A percentile compares a stretch with the other conserved stretches of the same genome.
phyloP scores from a whole-genome alignment of 2,329 filamentous ascomycete genomes.

The Aureobasidium namibiae region DNA sequence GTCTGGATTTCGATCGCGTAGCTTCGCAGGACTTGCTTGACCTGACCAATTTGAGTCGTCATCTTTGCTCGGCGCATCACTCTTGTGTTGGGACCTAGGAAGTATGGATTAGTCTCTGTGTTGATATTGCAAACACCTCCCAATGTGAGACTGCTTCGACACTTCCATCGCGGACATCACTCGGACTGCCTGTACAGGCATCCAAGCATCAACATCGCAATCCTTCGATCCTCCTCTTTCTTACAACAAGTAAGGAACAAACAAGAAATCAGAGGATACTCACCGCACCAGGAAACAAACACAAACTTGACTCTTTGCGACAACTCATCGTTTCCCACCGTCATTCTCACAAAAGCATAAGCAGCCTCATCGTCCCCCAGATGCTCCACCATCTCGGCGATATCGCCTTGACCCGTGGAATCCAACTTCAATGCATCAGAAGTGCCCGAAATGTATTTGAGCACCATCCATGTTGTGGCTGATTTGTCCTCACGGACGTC shows the following conservation, averaged over 20 bases:
- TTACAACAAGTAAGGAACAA: background rate
- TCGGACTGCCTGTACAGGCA: background rate
- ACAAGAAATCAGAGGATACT: background rate
- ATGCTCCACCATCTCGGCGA: background rate
- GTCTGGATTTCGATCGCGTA: conserved; percentile 11
- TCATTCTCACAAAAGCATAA: conserved; percentile 7
- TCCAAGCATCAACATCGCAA: background rate
- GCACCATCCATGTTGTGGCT: conserved; percentile 10
- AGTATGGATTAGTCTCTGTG: background rate
- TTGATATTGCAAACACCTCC: background rate
- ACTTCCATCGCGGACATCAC: background rate
- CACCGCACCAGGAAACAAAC: conserved; percentile 10
- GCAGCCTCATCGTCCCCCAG: conserved; percentile 9
- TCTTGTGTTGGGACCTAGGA: conserved; percentile 2
- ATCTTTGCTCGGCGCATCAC: conserved; percentile 12
- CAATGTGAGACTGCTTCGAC: background rate
- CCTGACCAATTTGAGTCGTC: conserved; percentile 7
- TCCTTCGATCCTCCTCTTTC: background rate
- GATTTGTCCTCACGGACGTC: conserved; percentile 7
- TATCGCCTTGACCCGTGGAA: background rate
- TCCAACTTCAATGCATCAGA: conserved; percentile 10
- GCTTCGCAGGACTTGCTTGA: conserved; percentile 11
- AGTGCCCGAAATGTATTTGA: conserved; percentile 9
- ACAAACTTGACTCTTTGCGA: conserved; percentile 3
- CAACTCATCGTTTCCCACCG: conserved; percentile 7